Base-by-base conservation (phyloP, 192 early-diverging fungal species). In the Coemansia sp. region DNA sequence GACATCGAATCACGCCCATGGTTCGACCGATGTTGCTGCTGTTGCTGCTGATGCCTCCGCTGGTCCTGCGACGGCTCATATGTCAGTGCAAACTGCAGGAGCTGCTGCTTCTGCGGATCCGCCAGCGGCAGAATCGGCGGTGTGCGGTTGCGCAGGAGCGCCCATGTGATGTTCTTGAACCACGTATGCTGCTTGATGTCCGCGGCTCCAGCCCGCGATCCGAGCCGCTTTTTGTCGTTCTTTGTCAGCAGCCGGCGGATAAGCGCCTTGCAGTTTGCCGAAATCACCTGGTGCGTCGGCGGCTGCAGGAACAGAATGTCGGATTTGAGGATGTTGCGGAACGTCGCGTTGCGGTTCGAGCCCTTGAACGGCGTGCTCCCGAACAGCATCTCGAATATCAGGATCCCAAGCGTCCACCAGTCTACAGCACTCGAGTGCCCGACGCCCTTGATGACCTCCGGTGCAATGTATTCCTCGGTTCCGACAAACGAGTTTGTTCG, bases 401-500 rank as follows among this genome's bases (percentile, higher is more conserved):
- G 83, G 29, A 99, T 94, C 13, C 97, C 97, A 15, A 99, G 73
- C 13, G 96, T 98, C 97, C 97, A 99, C 95, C 96, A 99, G 83
- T 99, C 97, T 11, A 99, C 92, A 1, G 89, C 86, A 69, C 88
- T 90, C 6, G 95, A 95, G 82, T 99, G 95, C 14, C 96, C 95
- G 49, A 85, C 83, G 43, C 95, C 96, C 60, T 90, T 92, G 83
- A 99, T 98, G 19, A 99, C 94, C 76, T 99, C 97, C 42, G 97
- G 97, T 20, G 97, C 94, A 89, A 99, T 97, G 74, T 98, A 98
- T 82, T 98, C 96, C 77, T 98, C 96, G 3, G 97, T 99, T 9
- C 97, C 97, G 17, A 98, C 95, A 87, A 99, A 99, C 57, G 93
- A 95, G 79, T 99, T 98, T 5, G 97, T 97, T 59, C 94, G 85